phyloP scores from a whole-genome alignment of 202 grass and related monocot species.

The Panicum virgatum region DNA sequence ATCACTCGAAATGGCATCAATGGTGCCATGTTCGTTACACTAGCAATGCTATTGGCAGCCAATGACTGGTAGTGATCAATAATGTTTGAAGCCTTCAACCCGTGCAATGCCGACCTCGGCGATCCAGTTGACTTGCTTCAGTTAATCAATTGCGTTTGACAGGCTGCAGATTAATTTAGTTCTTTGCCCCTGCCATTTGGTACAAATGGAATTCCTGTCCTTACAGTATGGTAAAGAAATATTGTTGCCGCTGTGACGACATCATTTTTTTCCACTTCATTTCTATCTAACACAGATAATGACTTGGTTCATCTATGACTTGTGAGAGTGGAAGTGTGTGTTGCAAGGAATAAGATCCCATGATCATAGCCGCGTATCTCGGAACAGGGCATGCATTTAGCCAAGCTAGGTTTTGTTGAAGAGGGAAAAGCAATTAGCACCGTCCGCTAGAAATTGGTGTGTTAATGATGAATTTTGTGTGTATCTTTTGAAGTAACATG shows the following conservation, averaged over 20 bases:
- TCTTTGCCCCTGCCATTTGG: constrained; percentile 1
- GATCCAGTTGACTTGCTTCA: constrained; percentile 22
- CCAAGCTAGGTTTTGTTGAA: not conserved
- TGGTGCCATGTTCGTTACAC: too few species aligned
- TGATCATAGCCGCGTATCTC: constrained; percentile 29
- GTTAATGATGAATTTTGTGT: not conserved
- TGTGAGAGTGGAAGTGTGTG: not conserved
- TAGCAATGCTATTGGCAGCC: not conserved
- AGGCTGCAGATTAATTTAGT: not conserved
- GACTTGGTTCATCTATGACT: constrained; percentile 22
- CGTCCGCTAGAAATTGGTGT: not conserved
- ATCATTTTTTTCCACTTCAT: not conserved
- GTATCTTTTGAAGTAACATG: not conserved
- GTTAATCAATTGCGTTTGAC: not conserved
- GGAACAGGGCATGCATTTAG: not conserved
- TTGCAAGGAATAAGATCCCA: constrained; percentile 40
- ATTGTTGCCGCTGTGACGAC: not conserved
- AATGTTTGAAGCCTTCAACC: constrained; percentile 24
- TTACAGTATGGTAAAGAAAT: not conserved
- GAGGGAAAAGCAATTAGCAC: not conserved
- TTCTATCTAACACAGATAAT: not conserved
- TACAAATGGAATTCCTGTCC: not conserved
- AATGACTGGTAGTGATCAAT: constrained; percentile 16
- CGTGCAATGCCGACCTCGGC: constrained; percentile 22
- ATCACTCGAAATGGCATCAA: too few species aligned